phyloP scores from a whole-genome alignment of 176 grass and related monocot species.

The Alopecurus myosuroides region DNA sequence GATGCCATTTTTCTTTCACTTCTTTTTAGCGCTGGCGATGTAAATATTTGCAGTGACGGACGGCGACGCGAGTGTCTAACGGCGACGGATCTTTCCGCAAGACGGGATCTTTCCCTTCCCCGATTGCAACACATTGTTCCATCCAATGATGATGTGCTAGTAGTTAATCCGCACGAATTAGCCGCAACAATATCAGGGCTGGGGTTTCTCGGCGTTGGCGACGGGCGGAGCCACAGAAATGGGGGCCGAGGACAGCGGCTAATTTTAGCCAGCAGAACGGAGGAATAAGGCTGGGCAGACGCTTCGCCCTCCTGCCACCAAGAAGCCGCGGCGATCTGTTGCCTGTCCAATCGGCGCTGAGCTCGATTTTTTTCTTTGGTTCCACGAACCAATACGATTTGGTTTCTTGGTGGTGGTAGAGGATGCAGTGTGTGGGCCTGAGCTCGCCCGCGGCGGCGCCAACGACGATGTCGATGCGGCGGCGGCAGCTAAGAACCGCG shows the following conservation, averaged over 20 bases:
- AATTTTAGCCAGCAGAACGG: constrained; percentile 34
- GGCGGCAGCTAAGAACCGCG: constrained; percentile 8
- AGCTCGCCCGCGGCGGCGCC: constrained; percentile 6
- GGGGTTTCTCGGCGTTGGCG: constrained; percentile 18
- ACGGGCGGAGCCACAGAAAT: constrained; percentile 42
- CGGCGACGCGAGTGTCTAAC: not conserved
- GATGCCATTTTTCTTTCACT: not conserved
- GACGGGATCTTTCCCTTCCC: constrained; percentile 5
- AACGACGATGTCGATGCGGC: constrained; percentile 3
- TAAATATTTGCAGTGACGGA: not conserved
- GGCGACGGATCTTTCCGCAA: not conserved
- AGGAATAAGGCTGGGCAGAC: constrained; percentile 25
- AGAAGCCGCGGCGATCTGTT: constrained; percentile 15
- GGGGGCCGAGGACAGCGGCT: constrained; percentile 18
- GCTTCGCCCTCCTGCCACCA: constrained; percentile 23
- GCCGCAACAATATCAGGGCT: constrained; percentile 11
- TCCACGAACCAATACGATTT: not conserved
- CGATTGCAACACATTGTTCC: constrained; percentile 9
- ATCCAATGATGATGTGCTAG: constrained; percentile 4
- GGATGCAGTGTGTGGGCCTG: constrained; percentile 42
- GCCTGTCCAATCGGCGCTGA: not conserved
- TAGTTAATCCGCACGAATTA: constrained; percentile 21
- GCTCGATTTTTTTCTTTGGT: constrained; percentile 1
- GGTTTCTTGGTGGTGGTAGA: not conserved
- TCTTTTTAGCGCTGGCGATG: not conserved